Percentiles rank a stretch among this genome's conserved stretches.
phyloP scores from a whole-genome alignment of 352 stramenopile genomes.

The Pythium scleroteichum region DNA sequence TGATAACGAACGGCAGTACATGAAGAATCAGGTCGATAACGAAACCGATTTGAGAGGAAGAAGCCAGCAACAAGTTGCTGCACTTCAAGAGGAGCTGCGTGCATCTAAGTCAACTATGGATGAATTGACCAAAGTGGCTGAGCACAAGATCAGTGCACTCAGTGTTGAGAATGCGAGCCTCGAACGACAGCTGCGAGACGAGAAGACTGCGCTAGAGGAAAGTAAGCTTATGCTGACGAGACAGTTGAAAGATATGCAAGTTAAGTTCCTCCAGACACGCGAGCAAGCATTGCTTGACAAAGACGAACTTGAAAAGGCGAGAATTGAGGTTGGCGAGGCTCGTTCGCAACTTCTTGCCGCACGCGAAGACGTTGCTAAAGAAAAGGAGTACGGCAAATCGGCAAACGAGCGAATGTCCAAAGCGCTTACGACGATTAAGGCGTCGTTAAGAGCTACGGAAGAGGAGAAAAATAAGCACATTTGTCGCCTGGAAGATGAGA shows the following conservation, averaged over 20 bases:
- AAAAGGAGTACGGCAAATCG: constrained; percentile 52
- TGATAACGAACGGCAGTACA: constrained; percentile 80
- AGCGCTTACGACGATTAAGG: constrained; percentile 57
- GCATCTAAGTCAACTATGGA: constrained; percentile 42
- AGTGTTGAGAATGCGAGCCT: constrained; percentile 21
- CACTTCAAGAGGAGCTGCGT: constrained; percentile 47
- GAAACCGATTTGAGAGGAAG: constrained; percentile 53
- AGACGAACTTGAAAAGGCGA: constrained; percentile 60
- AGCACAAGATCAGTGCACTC: constrained; percentile 45
- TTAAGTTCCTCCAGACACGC: constrained; percentile 52
- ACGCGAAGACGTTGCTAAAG: constrained; percentile 53
- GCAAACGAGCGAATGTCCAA: constrained; percentile 60
- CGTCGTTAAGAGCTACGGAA: constrained; percentile 57
- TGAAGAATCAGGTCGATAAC: constrained; percentile 74
- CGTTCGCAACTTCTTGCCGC: constrained; percentile 41
- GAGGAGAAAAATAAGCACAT: constrained; percentile 64
- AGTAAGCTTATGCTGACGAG: constrained; percentile 47
- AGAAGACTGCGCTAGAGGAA: constrained; percentile 49
- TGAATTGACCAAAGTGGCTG: constrained; percentile 33
- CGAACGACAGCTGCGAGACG: constrained; percentile 40
- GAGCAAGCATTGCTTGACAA: constrained; percentile 65
- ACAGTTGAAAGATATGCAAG: constrained; percentile 61
- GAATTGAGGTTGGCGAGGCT: constrained; percentile 52
- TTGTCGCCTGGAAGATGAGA: constrained; percentile 51
- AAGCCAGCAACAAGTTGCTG: constrained; percentile 37